phyloP scores from a whole-genome alignment of 2,329 filamentous ascomycete species.

The Sporothrix brasiliensis region DNA sequence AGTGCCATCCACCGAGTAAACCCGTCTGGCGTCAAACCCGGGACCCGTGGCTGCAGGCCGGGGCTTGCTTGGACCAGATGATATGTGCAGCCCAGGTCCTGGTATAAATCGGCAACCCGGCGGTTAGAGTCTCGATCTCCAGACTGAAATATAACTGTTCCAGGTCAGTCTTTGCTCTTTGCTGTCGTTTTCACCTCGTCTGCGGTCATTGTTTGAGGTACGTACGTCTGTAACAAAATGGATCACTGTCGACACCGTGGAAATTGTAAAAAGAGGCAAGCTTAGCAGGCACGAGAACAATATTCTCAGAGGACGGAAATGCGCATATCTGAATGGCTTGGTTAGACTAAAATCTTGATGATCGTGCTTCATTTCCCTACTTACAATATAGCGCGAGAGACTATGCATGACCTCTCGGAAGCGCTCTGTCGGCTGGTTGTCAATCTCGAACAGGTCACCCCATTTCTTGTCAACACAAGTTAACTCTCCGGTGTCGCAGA shows the following conservation, averaged over 20 bases:
- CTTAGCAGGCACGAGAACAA: conserved; percentile 68
- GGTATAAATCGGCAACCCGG: conserved; percentile 53
- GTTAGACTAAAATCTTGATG: too few species aligned
- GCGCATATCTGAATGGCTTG: not conserved
- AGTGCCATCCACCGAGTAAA: conserved; percentile 72
- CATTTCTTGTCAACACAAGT: conserved; percentile 50
- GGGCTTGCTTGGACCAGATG: conserved; percentile 63
- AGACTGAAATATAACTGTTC: conserved; percentile 56
- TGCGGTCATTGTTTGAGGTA: conserved; percentile 25
- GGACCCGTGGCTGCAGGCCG: conserved; percentile 59
- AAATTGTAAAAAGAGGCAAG: conserved; percentile 72
- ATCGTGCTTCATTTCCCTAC: conserved; percentile 35
- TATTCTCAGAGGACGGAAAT: conserved; percentile 9
- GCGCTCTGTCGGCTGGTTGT: conserved; percentile 67
- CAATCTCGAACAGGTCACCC: conserved; percentile 71
- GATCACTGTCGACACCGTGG: conserved; percentile 65
- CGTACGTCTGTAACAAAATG: conserved; percentile 62
- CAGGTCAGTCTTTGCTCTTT: conserved; percentile 32
- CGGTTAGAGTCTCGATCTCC: conserved; percentile 23
- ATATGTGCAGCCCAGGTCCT: conserved; percentile 59
- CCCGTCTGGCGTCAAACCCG: conserved; percentile 67
- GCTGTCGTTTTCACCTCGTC: too few species aligned
- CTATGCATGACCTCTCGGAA: conserved; percentile 73
- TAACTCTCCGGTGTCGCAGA: conserved; percentile 11
- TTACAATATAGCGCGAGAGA: conserved; percentile 72